Evolutionary conservation across 2,329 filamentous ascomycete species (phyloP).

Genomic region (Penicillium sp.): DNA sequence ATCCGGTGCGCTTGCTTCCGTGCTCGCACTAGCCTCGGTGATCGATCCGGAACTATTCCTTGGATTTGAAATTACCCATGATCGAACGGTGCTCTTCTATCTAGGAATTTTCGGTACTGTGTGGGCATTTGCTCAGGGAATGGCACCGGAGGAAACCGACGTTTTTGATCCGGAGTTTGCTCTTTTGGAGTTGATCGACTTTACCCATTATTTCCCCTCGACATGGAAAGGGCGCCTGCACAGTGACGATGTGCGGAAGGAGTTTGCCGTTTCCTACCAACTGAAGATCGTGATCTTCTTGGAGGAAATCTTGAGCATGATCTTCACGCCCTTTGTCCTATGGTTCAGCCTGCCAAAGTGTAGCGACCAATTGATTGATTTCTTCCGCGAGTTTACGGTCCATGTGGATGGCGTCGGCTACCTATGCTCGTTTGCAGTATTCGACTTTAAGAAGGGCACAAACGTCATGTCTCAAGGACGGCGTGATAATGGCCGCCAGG

Average conservation of each 20-base stretch:
- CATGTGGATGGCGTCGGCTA: constrained; percentile 96
- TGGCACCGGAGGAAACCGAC: constrained; percentile 83
- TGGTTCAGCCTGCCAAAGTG: constrained; percentile 85
- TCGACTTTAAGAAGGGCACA: constrained; percentile 88
- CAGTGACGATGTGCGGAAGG: constrained; percentile 87
- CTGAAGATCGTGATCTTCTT: constrained; percentile 90
- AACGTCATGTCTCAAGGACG: constrained; percentile 56
- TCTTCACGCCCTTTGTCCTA: constrained; percentile 88
- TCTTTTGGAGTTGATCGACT: constrained; percentile 85
- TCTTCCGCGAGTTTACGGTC: constrained; percentile 96
- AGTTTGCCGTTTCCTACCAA: constrained; percentile 91
- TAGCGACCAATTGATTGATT: constrained; percentile 92
- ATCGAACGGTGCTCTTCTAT: constrained; percentile 89
- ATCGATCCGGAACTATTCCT: constrained; percentile 90
- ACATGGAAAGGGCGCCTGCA: constrained; percentile 92
- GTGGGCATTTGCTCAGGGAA: constrained; percentile 81
- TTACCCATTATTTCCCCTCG: constrained; percentile 87
- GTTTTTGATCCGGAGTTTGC: constrained; percentile 94
- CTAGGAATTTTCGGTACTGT: constrained; percentile 80
- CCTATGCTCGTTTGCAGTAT: constrained; percentile 96
- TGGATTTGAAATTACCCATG: constrained; percentile 86
- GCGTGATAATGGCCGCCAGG: constrained; percentile 51
- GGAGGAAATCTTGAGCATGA: constrained; percentile 89
- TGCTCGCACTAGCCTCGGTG: constrained; percentile 83
- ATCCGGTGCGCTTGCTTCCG: constrained; percentile 81